Evolutionary conservation across 257 asterid genomes (phyloP).

Genomic region (Parsonsia alboflavescens): DNA sequence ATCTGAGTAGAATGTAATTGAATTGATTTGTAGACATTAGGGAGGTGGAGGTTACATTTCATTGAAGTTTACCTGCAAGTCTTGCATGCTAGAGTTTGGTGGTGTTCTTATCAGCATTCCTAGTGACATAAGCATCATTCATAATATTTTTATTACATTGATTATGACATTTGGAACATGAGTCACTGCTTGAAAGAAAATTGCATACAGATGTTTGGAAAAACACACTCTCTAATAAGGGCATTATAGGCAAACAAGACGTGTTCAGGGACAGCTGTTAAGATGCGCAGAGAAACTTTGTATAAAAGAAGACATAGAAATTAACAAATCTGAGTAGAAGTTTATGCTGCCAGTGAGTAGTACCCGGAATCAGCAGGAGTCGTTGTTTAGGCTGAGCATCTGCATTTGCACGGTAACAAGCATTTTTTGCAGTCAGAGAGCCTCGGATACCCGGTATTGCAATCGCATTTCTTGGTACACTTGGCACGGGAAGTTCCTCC

Average conservation of each 20-base stretch:
- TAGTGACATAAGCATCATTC: no score
- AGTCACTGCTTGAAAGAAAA: background rate
- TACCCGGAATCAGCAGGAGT: background rate
- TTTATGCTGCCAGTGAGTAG: background rate
- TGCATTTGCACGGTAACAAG: slow-evolving; percentile 58
- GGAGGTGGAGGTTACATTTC: background rate
- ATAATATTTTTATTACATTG: no score
- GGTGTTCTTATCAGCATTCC: no score
- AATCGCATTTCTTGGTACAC: slow-evolving; percentile 68
- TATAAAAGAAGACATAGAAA: background rate
- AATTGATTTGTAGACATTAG: background rate
- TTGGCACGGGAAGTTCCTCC: slow-evolving; percentile 39
- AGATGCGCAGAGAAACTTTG: background rate
- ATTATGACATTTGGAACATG: no score
- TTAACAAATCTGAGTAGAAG: no score
- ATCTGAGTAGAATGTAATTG: no score
- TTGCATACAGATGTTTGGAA: background rate
- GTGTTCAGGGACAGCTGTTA: background rate
- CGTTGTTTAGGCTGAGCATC: slow-evolving; percentile 32
- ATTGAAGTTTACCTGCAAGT: background rate
- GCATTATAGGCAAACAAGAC: background rate
- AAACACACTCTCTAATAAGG: background rate
- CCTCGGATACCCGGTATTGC: slow-evolving; percentile 51
- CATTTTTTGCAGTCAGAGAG: slow-evolving; percentile 66
- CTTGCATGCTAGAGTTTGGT: no score